A percentile compares a stretch with the other conserved stretches of the same genome.
These are phyloP conservation scores for Globisporangium alternatum DNA, from an alignment of 352 stramenopile genomes.

Conservation along the genomic window DNA sequence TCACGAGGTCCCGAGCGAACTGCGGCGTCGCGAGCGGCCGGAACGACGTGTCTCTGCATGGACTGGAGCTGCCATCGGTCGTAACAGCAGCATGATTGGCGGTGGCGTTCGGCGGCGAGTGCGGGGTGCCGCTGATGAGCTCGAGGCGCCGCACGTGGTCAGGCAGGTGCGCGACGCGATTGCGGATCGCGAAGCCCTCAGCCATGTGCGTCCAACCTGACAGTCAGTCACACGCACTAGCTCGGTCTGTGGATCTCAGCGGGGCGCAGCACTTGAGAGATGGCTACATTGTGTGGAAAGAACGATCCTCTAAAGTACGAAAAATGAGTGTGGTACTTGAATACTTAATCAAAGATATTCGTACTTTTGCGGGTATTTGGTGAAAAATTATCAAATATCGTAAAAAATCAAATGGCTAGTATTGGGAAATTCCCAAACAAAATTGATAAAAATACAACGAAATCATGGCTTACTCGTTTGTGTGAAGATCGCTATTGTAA, in stretches of 20 bases:
- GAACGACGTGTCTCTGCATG: slow-evolving; percentile 1
- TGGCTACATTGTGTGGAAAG: too few relatives aligned
- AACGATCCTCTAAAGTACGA: too few relatives aligned
- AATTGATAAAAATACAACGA: too few relatives aligned
- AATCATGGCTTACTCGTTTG: too few relatives aligned
- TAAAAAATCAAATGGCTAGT: too few relatives aligned
- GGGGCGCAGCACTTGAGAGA: background rate
- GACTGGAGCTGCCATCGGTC: background rate
- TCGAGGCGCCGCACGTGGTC: slow-evolving; percentile 35
- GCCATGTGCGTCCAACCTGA: slow-evolving; percentile 1
- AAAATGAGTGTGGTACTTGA: too few relatives aligned
- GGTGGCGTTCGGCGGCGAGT: background rate
- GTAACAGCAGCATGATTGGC: background rate
- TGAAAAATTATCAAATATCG: too few relatives aligned
- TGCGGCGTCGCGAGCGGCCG: slow-evolving; percentile 6
- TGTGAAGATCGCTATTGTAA: too few relatives aligned
- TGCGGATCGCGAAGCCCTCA: slow-evolving; percentile 25
- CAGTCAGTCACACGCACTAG: background rate
- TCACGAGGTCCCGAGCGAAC: slow-evolving; percentile 7
- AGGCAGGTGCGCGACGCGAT: slow-evolving; percentile 30
- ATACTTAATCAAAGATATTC: too few relatives aligned
- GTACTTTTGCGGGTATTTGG: too few relatives aligned
- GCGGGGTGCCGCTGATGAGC: slow-evolving; percentile 15
- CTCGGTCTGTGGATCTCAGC: background rate
- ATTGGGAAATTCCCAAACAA: too few relatives aligned